phyloP scores from a whole-genome alignment of 1,284 basidiomycete species.

The Puccinia horiana region DNA sequence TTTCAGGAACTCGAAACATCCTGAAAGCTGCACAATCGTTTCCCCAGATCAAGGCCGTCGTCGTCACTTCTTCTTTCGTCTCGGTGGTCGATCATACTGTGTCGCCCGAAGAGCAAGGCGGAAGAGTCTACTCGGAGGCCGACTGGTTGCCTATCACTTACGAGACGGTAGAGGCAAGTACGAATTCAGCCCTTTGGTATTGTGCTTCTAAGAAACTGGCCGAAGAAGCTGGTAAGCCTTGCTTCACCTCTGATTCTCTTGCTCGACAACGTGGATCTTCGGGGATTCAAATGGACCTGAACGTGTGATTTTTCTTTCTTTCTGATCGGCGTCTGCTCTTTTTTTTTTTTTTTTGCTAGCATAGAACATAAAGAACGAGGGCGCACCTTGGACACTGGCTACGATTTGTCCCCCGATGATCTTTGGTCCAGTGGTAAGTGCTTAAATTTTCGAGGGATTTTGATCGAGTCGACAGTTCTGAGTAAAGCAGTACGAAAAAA shows the following conservation, averaged over 20 bases:
- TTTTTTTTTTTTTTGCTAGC: not conserved
- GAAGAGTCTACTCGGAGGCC: constrained; percentile 57
- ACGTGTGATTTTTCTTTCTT: not conserved
- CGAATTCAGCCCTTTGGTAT: constrained; percentile 14
- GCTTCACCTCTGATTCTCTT: not conserved
- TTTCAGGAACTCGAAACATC: constrained; percentile 67
- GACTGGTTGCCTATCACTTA: constrained; percentile 71
- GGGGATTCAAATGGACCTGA: not conserved
- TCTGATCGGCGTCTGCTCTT: not conserved
- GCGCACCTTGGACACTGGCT: constrained; percentile 65
- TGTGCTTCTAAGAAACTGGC: constrained; percentile 55
- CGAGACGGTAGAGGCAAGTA: constrained; percentile 55
- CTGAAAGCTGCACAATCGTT: constrained; percentile 65
- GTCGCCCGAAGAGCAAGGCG: constrained; percentile 50
- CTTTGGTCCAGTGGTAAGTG: constrained; percentile 50
- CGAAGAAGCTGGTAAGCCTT: constrained; percentile 64
- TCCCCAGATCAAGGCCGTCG: constrained; percentile 61
- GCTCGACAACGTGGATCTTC: not conserved
- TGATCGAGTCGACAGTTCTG: not conserved
- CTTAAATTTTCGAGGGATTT: not conserved
- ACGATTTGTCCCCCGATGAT: constrained; percentile 65
- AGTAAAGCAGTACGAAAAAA: not conserved
- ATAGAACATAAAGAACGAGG: constrained; percentile 63
- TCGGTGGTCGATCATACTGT: constrained; percentile 61
- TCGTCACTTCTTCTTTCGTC: constrained; percentile 69